Evolutionary conservation across 129 eudicot genomes (phyloP).

Genomic region (Escallonia herrerae): DNA sequence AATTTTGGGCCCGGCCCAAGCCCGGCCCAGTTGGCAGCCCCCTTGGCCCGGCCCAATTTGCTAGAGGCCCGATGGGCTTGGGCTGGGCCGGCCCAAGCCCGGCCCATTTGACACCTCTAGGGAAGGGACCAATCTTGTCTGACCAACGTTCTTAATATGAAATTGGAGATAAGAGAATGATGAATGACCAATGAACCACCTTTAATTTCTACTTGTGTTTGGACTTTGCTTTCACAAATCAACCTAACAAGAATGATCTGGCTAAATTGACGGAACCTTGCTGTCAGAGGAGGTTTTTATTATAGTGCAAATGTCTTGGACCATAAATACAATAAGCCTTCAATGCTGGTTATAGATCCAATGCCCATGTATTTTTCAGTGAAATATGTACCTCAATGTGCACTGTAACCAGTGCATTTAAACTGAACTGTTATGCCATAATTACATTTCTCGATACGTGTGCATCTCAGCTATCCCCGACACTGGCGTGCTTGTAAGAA

Average conservation of each 20-base stretch:
- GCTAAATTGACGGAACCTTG: not conserved
- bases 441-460: constrained; percentile 4
- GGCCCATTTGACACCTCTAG: too few species aligned
- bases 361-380: constrained; percentile 16
- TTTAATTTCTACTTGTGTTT: too few species aligned
- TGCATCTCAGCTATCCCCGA: constrained; percentile 19
- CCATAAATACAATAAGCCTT: not conserved
- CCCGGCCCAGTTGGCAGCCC: too few species aligned
- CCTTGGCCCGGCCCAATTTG: too few species aligned
- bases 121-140: too few species aligned
- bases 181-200: too few species aligned
- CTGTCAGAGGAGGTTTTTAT: not conserved
- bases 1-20: too few species aligned
- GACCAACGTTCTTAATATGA: too few species aligned
- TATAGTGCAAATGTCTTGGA: constrained; percentile 11
- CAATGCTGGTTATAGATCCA: constrained; percentile 10
- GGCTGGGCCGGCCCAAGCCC: too few species aligned
- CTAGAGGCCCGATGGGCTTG: too few species aligned
- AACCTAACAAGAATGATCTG: not conserved
- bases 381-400: constrained; percentile 37
- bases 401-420: constrained; percentile 17
- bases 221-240: not conserved
- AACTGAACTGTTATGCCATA: constrained; percentile 18
- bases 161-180: too few species aligned
- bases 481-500: constrained; percentile 28